Base-by-base conservation (phyloP, 2,329 filamentous ascomycete species). In the Penicillium digitatum region DNA sequence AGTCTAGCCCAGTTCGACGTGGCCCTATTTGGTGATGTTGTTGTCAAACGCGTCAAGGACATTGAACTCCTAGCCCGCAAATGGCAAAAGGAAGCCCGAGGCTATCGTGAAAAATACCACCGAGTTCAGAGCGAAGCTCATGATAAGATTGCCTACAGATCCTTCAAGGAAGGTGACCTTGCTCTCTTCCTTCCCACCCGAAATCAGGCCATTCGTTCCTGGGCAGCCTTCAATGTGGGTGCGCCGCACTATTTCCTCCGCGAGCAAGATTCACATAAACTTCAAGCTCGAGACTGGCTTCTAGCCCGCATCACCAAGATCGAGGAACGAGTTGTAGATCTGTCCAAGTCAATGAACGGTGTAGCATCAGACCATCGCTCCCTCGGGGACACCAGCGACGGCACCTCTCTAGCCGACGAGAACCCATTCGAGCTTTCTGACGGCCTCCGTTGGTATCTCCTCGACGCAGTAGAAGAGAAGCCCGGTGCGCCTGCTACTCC, bases 221-320 rank as follows among this genome's bases (percentile, higher is more conserved):
- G 94, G 94, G 94, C 94, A 5, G 94, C 94, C 0, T 99, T 99
- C 81, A 99, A 99, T 66, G 89, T 99, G 31, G 93, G 92, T 1
- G 95, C 93, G 57, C 94, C 94, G 9, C 94, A 99, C 72, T 97
- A 94, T 76, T 99, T 99, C 76, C 81, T 99, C 3, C 88, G 91
- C 34, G 94, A 99, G 72, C 89, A 95, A 70, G 93, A 97, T 65
- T 82, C 82, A 1, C 95, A 99, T 73, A 87, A 90, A 57, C 79
- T 99, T 6, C 85, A 87, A 29, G 87, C 86, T 45, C 84, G 93
- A 34, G 94, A 99, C 70, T 99, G 94, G 91, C 84, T 99, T n/a
- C 87, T 99, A 8, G 94, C 94, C 9, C 87, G 94, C 16, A 97
- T 99, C 55, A 86, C 86, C 12, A 90, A 90, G 61, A 86, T 97